A percentile compares a stretch with the other conserved stretches of the same genome.
Evolutionary conservation across 208 protist species (phyloP).

Genomic region (Porcisia hertigi): DNA sequence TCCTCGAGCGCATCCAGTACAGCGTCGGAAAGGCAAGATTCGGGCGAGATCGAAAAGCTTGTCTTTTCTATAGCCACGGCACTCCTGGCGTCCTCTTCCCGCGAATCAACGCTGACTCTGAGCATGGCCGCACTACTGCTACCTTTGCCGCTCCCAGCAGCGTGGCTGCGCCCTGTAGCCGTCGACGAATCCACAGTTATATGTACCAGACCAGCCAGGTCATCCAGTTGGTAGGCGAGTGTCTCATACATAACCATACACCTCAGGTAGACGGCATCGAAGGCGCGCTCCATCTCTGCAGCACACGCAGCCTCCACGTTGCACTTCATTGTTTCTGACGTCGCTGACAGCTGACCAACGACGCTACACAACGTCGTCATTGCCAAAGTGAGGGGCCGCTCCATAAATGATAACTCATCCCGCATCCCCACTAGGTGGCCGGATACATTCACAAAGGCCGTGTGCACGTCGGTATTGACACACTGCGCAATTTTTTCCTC

Average conservation of each 20-base stretch:
- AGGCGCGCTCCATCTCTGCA: constrained; percentile 57
- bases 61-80: constrained; percentile 3
- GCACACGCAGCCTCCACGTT: constrained; percentile 59
- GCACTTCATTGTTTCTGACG: constrained; percentile 34
- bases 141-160: neutral
- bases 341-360: constrained; percentile 35
- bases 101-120: neutral
- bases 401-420: constrained; percentile 71
- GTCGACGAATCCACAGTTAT: constrained; percentile 15
- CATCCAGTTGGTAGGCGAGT: constrained; percentile 45
- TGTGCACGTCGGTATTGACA: constrained; percentile 81
- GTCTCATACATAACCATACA: constrained; percentile 70
- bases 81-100: neutral
- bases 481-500: constrained; percentile 65
- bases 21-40: constrained; percentile 8
- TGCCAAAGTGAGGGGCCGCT: constrained; percentile 50
- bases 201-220: constrained; percentile 25
- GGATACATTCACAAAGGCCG: constrained; percentile 75
- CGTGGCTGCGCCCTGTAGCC: neutral
- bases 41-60: constrained; percentile 3
- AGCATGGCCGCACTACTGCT: neutral
- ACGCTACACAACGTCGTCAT: constrained; percentile 53
- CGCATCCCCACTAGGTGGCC: constrained; percentile 72
- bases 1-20: constrained; percentile 31
- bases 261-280: constrained; percentile 60